Evolutionary conservation across 1,284 basidiomycete species (phyloP).

Genomic region (Boletellus deceptivus): DNA sequence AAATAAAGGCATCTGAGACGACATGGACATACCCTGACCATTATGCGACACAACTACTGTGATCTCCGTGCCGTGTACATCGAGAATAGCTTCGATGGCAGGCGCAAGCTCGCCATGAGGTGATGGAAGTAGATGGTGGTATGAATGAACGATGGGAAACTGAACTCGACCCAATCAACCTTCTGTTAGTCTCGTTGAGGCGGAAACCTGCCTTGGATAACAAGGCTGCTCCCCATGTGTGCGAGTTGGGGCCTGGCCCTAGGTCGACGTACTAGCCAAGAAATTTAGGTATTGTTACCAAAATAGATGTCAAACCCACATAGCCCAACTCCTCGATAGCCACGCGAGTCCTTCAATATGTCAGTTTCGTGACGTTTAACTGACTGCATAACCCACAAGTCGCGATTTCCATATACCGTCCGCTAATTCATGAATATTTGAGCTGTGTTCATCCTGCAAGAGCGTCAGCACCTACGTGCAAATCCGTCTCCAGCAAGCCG

Average conservation of each 20-base stretch:
- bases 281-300: conserved; percentile 9
- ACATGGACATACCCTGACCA: conserved; percentile 69
- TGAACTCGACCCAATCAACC: conserved; percentile 31
- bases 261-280: conserved; percentile 65
- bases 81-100: conserved; percentile 86
- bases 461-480: conserved; percentile 57
- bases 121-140: conserved; percentile 88
- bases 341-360: conserved; percentile 59
- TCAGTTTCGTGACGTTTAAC: background rate
- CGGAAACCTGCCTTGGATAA: conserved; percentile 64
- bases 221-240: conserved; percentile 89
- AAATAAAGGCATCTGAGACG: background rate
- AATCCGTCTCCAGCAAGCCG: conserved; percentile 84
- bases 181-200: background rate
- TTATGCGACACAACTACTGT: conserved; percentile 89
- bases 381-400: conserved; percentile 55
- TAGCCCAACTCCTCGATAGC: conserved; percentile 81
- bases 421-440: conserved; percentile 45
- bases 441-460: background rate
- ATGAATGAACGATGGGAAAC: conserved; percentile 90
- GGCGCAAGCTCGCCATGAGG: conserved; percentile 90
- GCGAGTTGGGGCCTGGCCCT: conserved; percentile 85
- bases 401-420: conserved; percentile 86
- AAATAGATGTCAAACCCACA: conserved; percentile 43
- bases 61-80: conserved; percentile 79